phyloP scores from a whole-genome alignment of 176 grass and related monocot genomes.

The Cocos nucifera region DNA sequence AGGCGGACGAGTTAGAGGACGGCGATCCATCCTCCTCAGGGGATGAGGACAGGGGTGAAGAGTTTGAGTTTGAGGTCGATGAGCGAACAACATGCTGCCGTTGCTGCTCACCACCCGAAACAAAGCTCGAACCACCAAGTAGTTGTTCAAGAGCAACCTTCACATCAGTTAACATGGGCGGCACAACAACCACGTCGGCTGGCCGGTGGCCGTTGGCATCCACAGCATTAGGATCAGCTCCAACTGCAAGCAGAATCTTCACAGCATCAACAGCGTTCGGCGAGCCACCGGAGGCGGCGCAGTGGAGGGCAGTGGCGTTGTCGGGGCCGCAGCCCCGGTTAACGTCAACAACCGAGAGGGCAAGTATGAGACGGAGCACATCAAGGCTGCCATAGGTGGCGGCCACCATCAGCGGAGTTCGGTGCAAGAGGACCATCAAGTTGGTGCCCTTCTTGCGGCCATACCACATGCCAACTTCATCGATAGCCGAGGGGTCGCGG shows the following conservation, averaged over 20 bases:
- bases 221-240: constrained; percentile 27
- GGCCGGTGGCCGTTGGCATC: constrained; percentile 57
- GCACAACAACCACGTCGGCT: constrained; percentile 21
- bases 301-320: constrained; percentile 42
- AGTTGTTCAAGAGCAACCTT: constrained; percentile 1
- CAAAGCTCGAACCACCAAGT: neutral
- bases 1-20: constrained; percentile 15
- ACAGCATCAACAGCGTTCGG: constrained; percentile 20
- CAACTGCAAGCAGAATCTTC: constrained; percentile 43
- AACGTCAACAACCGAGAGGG: constrained; percentile 31
- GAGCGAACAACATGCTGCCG: no score
- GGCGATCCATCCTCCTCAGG: neutral
- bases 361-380: constrained; percentile 24
- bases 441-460: constrained; percentile 14
- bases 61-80: constrained; percentile 9
- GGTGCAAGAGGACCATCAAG: constrained; percentile 29
- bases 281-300: constrained; percentile 50
- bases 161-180: neutral
- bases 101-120: neutral
- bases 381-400: constrained; percentile 54
- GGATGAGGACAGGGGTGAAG: constrained; percentile 20
- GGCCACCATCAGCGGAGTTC: constrained; percentile 64
- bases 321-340: constrained; percentile 33
- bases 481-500: constrained; percentile 26
- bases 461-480: constrained; percentile 53